phyloP scores from a whole-genome alignment of 2,329 filamentous ascomycete genomes.

The Dothideomycetes sp. region DNA sequence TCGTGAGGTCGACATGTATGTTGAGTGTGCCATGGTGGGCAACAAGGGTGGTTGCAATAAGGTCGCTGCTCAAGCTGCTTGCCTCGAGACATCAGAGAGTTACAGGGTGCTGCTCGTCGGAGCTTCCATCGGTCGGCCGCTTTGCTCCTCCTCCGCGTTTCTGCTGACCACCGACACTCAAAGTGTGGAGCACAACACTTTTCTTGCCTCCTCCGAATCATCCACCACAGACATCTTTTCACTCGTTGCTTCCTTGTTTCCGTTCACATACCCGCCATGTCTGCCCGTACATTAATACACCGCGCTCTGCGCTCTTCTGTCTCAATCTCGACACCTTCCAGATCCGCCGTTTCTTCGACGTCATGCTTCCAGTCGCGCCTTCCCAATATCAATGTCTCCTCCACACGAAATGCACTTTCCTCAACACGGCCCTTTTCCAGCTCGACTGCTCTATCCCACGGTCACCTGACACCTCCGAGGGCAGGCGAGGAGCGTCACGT shows the following conservation, averaged over 20 bases:
- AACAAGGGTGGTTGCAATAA: too few relatives aligned
- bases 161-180: too few relatives aligned
- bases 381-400: not conserved
- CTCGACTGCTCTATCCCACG: slow-evolving; percentile 55
- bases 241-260: too few relatives aligned
- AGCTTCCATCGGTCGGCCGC: too few relatives aligned
- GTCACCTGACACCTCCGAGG: slow-evolving; percentile 74
- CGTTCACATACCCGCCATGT: too few relatives aligned
- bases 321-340: slow-evolving; percentile 11
- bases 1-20: slow-evolving; percentile 34
- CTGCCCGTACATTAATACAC: slow-evolving; percentile 1
- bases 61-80: too few relatives aligned
- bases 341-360: slow-evolving; percentile 7
- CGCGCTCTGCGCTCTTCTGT: slow-evolving; percentile 2
- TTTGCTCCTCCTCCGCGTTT: too few relatives aligned
- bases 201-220: too few relatives aligned
- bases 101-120: too few relatives aligned
- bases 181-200: too few relatives aligned
- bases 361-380: slow-evolving; percentile 2
- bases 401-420: not conserved
- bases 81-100: too few relatives aligned
- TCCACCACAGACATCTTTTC: too few relatives aligned
- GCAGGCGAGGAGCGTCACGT: slow-evolving; percentile 89
- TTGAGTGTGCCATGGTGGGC: slow-evolving; percentile 18
- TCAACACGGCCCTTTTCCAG: slow-evolving; percentile 53